Base-by-base conservation (phyloP, 768 basidiomycete genomes). In the Lactifluus hygrophoroides region DNA sequence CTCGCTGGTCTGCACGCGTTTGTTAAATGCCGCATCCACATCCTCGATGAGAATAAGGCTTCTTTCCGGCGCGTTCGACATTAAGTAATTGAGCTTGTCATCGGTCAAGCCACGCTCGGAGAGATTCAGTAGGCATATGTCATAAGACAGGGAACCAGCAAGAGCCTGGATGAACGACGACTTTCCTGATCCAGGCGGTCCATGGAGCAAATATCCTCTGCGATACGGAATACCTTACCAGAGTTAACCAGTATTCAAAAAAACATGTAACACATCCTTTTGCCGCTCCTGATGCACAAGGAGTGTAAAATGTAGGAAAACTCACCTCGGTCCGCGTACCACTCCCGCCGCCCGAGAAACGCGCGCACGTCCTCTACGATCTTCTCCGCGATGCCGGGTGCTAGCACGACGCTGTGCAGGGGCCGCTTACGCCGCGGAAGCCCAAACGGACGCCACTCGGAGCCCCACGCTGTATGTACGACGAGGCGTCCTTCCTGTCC, bases 81-180 rank as follows among this genome's bases (percentile, higher is more conserved):
- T 75, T 3, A 98, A 78, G 67, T 96, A 90, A 63, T 90, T 92
- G 23, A 99, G 77, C 72, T 95, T 97, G 75, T 99, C 96, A 69
- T 99, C 96, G 38, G 91, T 88, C 28, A 98, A 79, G 2, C 96
- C 96, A 56, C 96, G 83, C 73, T 98, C 94, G 23, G 94, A 94
- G 40, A 99, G 81, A 70, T 98, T 98, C 35, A 99, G 76, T 34
- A 99, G 74, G 68, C 94, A 97, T 54, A 99, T 96, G 71, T 98
- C 94, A 75, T 97, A 98, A 32, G 85, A 85, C 32, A 98, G 73
- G 11, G 85, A 82, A 7, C 94, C 96, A 10, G 96, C 96, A 30
- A 98, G 78, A 13, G 96, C 94, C 73, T 98, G 95, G 65, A 98
- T 98, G 74, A 91, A 99, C 6, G 96, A 99, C 1, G 95, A 94